These are phyloP conservation scores for Glonium stellatum DNA, from an alignment of 495 filamentous ascomycete genomes.

Conservation along the genomic window DNA sequence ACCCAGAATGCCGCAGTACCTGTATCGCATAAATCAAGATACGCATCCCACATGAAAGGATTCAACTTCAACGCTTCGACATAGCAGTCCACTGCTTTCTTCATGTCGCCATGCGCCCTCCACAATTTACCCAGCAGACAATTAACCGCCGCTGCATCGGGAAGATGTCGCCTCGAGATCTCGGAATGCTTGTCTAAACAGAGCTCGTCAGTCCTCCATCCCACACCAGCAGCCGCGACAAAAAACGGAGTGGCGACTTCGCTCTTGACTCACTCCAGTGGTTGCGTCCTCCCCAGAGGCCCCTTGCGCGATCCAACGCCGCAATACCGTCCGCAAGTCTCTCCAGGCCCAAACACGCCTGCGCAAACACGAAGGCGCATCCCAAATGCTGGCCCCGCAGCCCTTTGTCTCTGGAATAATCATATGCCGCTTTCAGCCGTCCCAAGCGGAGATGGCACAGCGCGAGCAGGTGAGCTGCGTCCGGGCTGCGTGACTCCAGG, in stretches of 20 bases:
- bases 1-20: conserved; percentile 36
- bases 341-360: conserved; percentile 73
- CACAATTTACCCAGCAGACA: conserved; percentile 85
- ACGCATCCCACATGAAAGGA: conserved; percentile 98
- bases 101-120: conserved; percentile 68
- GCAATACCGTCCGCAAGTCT: conserved; percentile 70
- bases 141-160: conserved; percentile 74
- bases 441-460: conserved; percentile 78
- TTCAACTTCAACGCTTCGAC: conserved; percentile 83
- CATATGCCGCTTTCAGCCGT: conserved; percentile 66
- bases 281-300: conserved; percentile 62
- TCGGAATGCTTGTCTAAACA: conserved; percentile 57
- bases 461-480: conserved; percentile 74
- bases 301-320: conserved; percentile 68
- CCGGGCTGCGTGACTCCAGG: conserved; percentile 68
- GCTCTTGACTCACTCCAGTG: conserved; percentile 54
- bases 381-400: conserved; percentile 67
- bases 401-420: conserved; percentile 58
- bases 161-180: conserved; percentile 50
- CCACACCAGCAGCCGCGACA: not conserved
- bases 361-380: conserved; percentile 86
- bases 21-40: conserved; percentile 66
- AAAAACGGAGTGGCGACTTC: not conserved
- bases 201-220: conserved; percentile 7
- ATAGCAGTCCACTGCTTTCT: conserved; percentile 74